phyloP scores from a whole-genome alignment of 164 flowering plant genomes.

The Vitis rotundifolia region DNA sequence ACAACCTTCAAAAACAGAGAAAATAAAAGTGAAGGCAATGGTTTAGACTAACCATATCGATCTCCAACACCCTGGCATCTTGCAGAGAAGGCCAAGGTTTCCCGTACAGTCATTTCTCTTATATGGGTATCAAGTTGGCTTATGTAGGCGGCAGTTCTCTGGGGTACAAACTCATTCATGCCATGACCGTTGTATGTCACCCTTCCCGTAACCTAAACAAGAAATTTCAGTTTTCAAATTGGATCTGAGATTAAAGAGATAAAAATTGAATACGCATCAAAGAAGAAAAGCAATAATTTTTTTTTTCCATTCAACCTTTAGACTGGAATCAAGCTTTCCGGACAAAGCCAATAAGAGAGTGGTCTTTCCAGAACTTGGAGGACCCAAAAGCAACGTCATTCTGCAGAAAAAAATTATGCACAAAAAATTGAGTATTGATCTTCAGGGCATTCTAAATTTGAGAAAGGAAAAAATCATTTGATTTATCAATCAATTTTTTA shows the following conservation, averaged over 20 bases:
- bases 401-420: slow-evolving; percentile 8
- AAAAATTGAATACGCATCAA: not conserved
- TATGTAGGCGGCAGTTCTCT: slow-evolving; percentile 64
- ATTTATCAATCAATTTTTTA: no score
- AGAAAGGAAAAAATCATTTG: no score
- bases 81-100: slow-evolving; percentile 59
- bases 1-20: no score
- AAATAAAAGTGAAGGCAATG: not conserved
- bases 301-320: slow-evolving; percentile 33
- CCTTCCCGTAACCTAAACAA: slow-evolving; percentile 37
- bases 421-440: no score
- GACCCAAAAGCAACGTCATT: slow-evolving; percentile 48
- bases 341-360: slow-evolving; percentile 45
- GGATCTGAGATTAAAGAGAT: not conserved
- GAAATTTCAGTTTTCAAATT: not conserved
- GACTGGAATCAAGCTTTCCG: slow-evolving; percentile 43
- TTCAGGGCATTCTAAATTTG: no score
- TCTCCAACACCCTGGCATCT: slow-evolving; percentile 63
- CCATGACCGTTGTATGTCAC: slow-evolving; percentile 61
- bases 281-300: not conserved
- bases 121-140: slow-evolving; percentile 62
- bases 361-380: slow-evolving; percentile 54
- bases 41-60: slow-evolving; percentile 36
- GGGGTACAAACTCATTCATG: slow-evolving; percentile 64
- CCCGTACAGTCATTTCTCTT: slow-evolving; percentile 65